A percentile compares a stretch with the other conserved stretches of the same genome.
These are phyloP conservation scores for Penicillium digitatum DNA, from an alignment of 2,329 filamentous ascomycete species.

Conservation along the genomic window DNA sequence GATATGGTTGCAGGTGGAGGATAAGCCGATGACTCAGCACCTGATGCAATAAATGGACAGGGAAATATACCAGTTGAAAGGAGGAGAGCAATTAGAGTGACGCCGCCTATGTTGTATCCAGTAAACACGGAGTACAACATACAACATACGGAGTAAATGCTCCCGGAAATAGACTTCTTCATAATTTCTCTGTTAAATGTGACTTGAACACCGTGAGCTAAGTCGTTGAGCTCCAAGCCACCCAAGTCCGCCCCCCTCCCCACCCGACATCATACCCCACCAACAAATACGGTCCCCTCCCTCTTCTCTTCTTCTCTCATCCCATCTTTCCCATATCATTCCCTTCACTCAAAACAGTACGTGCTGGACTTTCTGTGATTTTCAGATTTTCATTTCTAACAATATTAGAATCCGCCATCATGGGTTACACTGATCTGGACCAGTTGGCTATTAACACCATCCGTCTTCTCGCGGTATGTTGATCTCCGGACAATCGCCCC, in stretches of 20 bases:
- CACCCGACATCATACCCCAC: conserved; percentile 31
- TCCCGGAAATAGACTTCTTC: background rate
- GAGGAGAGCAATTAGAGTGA: too few species aligned
- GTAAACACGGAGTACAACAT: too few species aligned
- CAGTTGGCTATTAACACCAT: conserved; percentile 97
- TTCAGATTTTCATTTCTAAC: conserved; percentile 13
- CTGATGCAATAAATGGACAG: conserved; percentile 1
- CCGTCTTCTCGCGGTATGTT: conserved; percentile 86
- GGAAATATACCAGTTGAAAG: background rate
- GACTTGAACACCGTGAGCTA: background rate
- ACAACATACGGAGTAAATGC: background rate
- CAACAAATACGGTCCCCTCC: conserved; percentile 29
- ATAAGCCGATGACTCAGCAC: background rate
- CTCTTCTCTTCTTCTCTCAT: conserved; percentile 19
- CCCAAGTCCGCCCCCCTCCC: background rate
- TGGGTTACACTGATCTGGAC: conserved; percentile 87
- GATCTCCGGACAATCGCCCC: conserved; percentile 2
- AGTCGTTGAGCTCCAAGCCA: conserved; percentile 4
- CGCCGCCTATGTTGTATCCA: too few species aligned
- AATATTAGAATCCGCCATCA: conserved; percentile 49
- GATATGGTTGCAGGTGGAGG: background rate
- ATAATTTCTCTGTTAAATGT: background rate
- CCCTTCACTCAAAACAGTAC: conserved; percentile 15
- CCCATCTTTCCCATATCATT: conserved; percentile 18
- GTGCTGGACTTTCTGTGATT: conserved; percentile 1